Conservation (phyloP, 2,329 filamentous ascomycete species). For the Myriosclerotinia scirpicola region DNA sequence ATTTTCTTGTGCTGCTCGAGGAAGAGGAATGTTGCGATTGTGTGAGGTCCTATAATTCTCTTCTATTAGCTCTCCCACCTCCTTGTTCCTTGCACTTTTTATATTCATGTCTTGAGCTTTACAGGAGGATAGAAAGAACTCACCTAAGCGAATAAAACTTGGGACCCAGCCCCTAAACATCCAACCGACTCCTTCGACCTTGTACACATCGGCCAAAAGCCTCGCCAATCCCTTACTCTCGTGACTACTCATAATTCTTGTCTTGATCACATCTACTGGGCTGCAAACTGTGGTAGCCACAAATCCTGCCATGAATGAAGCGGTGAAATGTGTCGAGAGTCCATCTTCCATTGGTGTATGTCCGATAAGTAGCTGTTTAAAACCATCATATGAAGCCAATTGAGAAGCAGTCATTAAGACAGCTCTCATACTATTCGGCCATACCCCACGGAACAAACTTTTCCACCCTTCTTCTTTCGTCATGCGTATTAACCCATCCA, state of each 20-base stretch:
- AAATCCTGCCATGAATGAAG: constrained; percentile 75
- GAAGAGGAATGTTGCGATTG: constrained; percentile 83
- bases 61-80: constrained; percentile 6
- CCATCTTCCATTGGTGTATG: constrained; percentile 66
- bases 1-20: constrained; percentile 82
- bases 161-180: constrained; percentile 91
- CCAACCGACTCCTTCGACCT: constrained; percentile 72
- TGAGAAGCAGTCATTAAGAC: constrained; percentile 87
- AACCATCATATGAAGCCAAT: constrained; percentile 79
- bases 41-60: constrained; percentile 61
- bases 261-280: constrained; percentile 88
- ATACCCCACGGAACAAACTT: constrained; percentile 80
- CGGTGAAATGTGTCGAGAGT: constrained; percentile 74
- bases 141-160: constrained; percentile 58
- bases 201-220: constrained; percentile 66
- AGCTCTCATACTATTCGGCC: constrained; percentile 78
- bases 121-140: background rate
- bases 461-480: constrained; percentile 75
- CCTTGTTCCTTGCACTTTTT: background rate
- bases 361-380: constrained; percentile 69
- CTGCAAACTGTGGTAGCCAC: constrained; percentile 83
- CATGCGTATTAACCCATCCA: constrained; percentile 87
- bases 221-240: constrained; percentile 55
- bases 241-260: constrained; percentile 74
- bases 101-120: background rate